phyloP scores from a whole-genome alignment of 2,329 filamentous ascomycete species.

The Cryphonectria japonica region DNA sequence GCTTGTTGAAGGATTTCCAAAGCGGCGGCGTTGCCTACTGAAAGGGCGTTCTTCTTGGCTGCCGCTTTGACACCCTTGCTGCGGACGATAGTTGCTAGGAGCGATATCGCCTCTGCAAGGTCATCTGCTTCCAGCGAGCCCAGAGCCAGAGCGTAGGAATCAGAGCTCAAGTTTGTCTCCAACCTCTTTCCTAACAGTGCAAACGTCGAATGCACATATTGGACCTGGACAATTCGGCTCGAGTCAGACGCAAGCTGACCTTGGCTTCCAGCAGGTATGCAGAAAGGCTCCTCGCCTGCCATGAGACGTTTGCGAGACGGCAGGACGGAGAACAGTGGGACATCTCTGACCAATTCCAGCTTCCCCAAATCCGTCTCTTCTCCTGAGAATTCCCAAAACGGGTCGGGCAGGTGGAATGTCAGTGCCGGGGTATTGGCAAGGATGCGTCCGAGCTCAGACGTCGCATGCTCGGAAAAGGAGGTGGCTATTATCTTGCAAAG shows the following conservation, averaged over 20 bases:
- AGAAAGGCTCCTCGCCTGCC: slow-evolving; percentile 56
- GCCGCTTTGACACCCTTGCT: slow-evolving; percentile 48
- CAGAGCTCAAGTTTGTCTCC: slow-evolving; percentile 66
- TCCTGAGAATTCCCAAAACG: slow-evolving; percentile 74
- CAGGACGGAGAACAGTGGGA: slow-evolving; percentile 64
- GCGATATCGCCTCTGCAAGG: slow-evolving; percentile 71
- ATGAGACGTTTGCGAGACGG: slow-evolving; percentile 49
- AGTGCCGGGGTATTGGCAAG: slow-evolving; percentile 73
- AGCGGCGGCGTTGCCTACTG: slow-evolving; percentile 38
- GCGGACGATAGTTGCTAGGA: slow-evolving; percentile 73
- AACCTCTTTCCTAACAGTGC: slow-evolving; percentile 78
- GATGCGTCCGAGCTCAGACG: slow-evolving; percentile 47
- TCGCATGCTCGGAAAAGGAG: slow-evolving; percentile 44
- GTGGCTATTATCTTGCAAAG: slow-evolving; percentile 69
- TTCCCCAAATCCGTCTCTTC: slow-evolving; percentile 87
- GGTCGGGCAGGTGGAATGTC: slow-evolving; percentile 74
- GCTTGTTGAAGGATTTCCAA: slow-evolving; percentile 61
- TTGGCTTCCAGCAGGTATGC: slow-evolving; percentile 66
- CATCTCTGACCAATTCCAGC: slow-evolving; percentile 67
- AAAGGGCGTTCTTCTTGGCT: slow-evolving; percentile 11
- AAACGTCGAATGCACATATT: slow-evolving; percentile 79
- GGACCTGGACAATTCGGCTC: slow-evolving; percentile 74
- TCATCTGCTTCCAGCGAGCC: slow-evolving; percentile 62
- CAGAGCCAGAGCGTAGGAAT: slow-evolving; percentile 56
- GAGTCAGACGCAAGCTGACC: slow-evolving; percentile 78